Conservation (phyloP, 176 grass and related monocot species). For the Chrysopogon serrulatus region DNA sequence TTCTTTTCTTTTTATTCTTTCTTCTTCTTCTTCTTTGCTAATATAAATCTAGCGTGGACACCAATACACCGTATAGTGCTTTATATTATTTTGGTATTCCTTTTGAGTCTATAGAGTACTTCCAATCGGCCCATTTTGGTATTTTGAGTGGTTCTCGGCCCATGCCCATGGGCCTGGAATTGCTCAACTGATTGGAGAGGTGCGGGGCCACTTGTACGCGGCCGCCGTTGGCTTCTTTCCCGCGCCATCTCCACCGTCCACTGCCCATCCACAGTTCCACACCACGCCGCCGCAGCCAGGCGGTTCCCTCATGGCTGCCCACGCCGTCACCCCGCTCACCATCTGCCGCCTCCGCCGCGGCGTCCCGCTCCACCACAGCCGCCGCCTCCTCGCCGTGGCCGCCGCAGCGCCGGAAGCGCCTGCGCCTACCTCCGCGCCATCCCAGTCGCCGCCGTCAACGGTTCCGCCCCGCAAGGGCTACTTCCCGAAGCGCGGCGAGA, state of each 20-base stretch:
- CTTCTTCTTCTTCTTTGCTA: too few relatives aligned
- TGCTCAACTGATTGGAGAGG: background rate
- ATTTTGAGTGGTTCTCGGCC: background rate
- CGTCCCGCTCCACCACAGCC: constrained; percentile 6
- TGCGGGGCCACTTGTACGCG: background rate
- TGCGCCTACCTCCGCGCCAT: constrained; percentile 14
- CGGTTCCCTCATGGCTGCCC: constrained; percentile 2
- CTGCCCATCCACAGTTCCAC: background rate
- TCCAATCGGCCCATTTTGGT: background rate
- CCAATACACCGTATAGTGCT: too few relatives aligned
- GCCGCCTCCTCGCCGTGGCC: constrained; percentile 33
- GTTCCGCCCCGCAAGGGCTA: constrained; percentile 27
- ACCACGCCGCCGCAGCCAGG: background rate
- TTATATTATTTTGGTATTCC: too few relatives aligned
- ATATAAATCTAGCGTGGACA: too few relatives aligned
- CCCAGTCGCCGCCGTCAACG: constrained; percentile 18
- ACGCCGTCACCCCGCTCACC: constrained; percentile 32
- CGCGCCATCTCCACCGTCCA: constrained; percentile 46
- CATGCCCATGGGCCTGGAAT: background rate
- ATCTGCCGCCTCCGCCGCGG: constrained; percentile 23
- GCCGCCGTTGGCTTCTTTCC: background rate
- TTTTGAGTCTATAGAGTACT: background rate
- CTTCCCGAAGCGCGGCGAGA: constrained; percentile 82
- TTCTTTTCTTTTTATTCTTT: too few relatives aligned
- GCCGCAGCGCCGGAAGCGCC: constrained; percentile 25